A percentile compares a stretch with the other conserved stretches of the same genome.
Evolutionary conservation across 2,329 filamentous ascomycete genomes (phyloP).

Genomic region (Paecilomyces dactylethromorphus): DNA sequence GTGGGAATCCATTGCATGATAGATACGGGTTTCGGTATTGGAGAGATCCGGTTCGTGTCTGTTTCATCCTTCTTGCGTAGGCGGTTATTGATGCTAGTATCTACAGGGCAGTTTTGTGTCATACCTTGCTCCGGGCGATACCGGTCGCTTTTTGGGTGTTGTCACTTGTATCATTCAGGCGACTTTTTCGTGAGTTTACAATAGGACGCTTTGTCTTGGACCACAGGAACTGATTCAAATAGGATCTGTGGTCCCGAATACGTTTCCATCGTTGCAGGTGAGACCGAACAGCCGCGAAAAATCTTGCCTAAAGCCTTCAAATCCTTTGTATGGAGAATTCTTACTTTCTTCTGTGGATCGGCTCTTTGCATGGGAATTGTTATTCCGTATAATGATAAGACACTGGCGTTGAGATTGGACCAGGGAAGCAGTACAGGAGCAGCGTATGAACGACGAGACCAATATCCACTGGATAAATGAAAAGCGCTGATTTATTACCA

Average conservation of each 20-base stretch:
- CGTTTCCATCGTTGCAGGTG: slow-evolving; percentile 55
- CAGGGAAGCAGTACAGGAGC: slow-evolving; percentile 50
- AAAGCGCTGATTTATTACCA: slow-evolving; percentile 1
- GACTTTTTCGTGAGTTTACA: slow-evolving; percentile 50
- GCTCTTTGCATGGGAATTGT: slow-evolving; percentile 63
- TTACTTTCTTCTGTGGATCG: slow-evolving; percentile 65
- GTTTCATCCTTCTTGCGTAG: neutral
- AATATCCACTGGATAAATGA: neutral
- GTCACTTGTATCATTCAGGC: slow-evolving; percentile 67
- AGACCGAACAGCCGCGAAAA: slow-evolving; percentile 61
- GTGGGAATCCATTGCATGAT: slow-evolving; percentile 65
- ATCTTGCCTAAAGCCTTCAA: slow-evolving; percentile 66
- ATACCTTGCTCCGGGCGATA: slow-evolving; percentile 52
- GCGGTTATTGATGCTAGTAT: neutral
- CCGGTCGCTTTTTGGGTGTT: slow-evolving; percentile 48
- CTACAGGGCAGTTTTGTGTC: slow-evolving; percentile 55
- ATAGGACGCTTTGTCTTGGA: no score
- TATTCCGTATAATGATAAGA: slow-evolving; percentile 58
- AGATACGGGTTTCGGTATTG: slow-evolving; percentile 65
- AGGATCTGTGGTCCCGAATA: slow-evolving; percentile 58
- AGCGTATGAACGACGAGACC: slow-evolving; percentile 26
- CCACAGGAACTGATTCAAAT: neutral
- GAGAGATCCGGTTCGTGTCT: slow-evolving; percentile 42
- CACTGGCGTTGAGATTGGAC: slow-evolving; percentile 51
- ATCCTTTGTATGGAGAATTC: slow-evolving; percentile 69